Conservation (phyloP, 2,329 filamentous ascomycete species). For the Fusarium nodosum region DNA sequence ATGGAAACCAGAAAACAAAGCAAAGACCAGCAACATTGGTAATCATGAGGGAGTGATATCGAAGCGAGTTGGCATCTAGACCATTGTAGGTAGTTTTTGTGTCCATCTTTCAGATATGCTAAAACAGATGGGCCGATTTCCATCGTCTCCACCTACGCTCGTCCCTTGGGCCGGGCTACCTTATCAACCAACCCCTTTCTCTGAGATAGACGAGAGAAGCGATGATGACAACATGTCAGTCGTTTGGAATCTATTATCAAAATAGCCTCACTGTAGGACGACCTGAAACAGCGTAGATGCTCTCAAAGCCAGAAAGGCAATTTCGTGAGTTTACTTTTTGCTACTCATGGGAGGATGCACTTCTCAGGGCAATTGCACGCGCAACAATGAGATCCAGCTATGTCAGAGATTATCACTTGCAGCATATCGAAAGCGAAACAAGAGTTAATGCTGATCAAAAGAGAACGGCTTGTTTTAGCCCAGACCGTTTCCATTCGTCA, state of each 20-base stretch:
- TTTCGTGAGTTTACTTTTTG: neutral
- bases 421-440: neutral
- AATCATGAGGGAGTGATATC: conserved; percentile 10
- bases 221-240: neutral
- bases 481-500: no score
- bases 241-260: neutral
- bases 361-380: no score
- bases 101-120: conserved; percentile 18
- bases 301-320: neutral
- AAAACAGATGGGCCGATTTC: conserved; percentile 35
- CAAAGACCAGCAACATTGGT: neutral
- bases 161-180: conserved; percentile 3
- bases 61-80: conserved; percentile 15
- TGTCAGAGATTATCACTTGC: no score
- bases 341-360: neutral
- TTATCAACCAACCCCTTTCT: neutral
- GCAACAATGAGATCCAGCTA: neutral
- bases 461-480: neutral
- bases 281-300: neutral
- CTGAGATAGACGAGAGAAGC: neutral
- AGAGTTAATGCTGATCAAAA: neutral
- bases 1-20: neutral
- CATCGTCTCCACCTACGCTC: conserved; percentile 14
- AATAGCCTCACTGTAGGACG: fast-evolving
- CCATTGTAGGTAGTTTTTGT: conserved; percentile 17